phyloP scores from a whole-genome alignment of 805 yeast genomes.

The Pichia membranifaciens region DNA sequence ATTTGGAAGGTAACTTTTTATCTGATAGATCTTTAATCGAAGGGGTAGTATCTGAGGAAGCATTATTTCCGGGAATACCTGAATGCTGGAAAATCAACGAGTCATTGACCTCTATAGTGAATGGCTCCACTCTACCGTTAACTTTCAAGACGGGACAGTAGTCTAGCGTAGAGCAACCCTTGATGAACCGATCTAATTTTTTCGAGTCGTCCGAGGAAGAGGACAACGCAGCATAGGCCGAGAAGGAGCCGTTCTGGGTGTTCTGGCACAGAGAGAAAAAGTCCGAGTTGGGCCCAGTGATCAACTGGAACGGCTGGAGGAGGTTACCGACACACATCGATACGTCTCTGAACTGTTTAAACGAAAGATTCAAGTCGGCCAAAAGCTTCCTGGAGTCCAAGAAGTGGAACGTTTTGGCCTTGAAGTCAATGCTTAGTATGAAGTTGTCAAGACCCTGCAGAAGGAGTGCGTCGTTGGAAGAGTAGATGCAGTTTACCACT shows the following conservation, averaged over 20 bases:
- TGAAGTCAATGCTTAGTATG: conserved; percentile 65
- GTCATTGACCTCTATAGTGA: conserved; percentile 21
- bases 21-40: conserved; percentile 9
- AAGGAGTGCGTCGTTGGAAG: conserved; percentile 75
- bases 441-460: conserved; percentile 57
- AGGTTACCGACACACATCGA: conserved; percentile 75
- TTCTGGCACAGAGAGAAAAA: not conserved
- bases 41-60: conserved; percentile 11
- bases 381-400: conserved; percentile 55
- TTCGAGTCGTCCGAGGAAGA: conserved; percentile 29
- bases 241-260: conserved; percentile 1
- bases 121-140: conserved; percentile 64
- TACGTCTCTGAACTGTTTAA: conserved; percentile 68
- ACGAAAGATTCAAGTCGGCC: conserved; percentile 52
- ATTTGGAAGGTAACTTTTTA: conserved; percentile 60
- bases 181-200: conserved; percentile 46
- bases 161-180: conserved; percentile 62
- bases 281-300: conserved; percentile 18
- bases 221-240: not conserved
- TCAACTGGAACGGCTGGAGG: conserved; percentile 60
- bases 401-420: conserved; percentile 57
- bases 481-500: conserved; percentile 69
- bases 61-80: not conserved
- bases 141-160: conserved; percentile 68
- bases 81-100: conserved; percentile 16